Conservation (phyloP, 768 basidiomycete species). For the Lentinula boryana region DNA sequence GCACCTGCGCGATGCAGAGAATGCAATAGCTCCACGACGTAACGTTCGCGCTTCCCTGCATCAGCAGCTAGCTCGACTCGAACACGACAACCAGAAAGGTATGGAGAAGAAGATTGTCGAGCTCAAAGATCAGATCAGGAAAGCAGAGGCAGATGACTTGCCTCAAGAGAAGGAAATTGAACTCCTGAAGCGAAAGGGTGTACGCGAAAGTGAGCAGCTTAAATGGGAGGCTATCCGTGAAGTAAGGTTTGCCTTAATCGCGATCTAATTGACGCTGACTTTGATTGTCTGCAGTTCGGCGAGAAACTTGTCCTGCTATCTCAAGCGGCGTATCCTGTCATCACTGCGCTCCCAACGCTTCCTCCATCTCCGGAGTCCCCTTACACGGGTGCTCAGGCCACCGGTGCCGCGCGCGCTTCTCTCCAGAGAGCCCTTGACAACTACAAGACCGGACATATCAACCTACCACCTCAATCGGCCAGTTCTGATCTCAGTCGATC, state of each 20-base stretch:
- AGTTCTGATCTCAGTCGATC: slow-evolving; percentile 58
- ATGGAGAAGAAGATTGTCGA: slow-evolving; percentile 66
- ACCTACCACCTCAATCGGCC: slow-evolving; percentile 38
- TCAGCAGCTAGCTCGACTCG: slow-evolving; percentile 56
- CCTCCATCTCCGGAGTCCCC: slow-evolving; percentile 53
- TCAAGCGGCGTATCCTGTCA: slow-evolving; percentile 61
- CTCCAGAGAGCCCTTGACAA: slow-evolving; percentile 76
- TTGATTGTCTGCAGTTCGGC: slow-evolving; percentile 47
- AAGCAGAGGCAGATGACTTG: slow-evolving; percentile 58
- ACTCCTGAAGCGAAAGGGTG: slow-evolving; percentile 67
- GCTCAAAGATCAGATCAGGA: slow-evolving; percentile 61
- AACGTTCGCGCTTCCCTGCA: slow-evolving; percentile 52
- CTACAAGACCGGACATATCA: slow-evolving; percentile 63
- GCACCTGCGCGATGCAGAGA: slow-evolving; percentile 66
- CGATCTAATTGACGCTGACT: neutral
- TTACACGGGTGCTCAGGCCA: slow-evolving; percentile 57
- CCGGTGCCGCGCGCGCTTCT: slow-evolving; percentile 65
- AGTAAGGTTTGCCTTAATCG: slow-evolving; percentile 31
- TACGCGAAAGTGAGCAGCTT: slow-evolving; percentile 65
- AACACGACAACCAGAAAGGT: slow-evolving; percentile 60
- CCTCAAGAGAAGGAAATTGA: slow-evolving; percentile 65
- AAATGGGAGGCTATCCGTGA: slow-evolving; percentile 84
- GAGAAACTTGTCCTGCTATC: slow-evolving; percentile 74
- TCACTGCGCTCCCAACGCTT: slow-evolving; percentile 57
- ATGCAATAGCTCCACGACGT: slow-evolving; percentile 51